phyloP scores from a whole-genome alignment of 176 grass and related monocot genomes.

The Leersia perrieri region DNA sequence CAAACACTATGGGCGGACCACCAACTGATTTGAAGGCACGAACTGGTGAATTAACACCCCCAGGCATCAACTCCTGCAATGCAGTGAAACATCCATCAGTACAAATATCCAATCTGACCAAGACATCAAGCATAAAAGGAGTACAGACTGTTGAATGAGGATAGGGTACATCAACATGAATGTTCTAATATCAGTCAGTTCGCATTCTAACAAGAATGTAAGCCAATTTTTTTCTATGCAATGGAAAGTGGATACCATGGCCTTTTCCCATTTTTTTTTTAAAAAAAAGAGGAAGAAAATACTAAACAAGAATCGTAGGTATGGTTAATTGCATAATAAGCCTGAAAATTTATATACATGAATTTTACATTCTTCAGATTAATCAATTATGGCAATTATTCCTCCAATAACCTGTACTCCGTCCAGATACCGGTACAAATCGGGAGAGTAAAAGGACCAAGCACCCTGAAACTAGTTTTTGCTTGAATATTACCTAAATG shows the following conservation, averaged over 20 bases:
- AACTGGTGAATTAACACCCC: constrained; percentile 97
- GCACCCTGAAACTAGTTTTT: neutral
- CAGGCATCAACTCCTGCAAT: constrained; percentile 89
- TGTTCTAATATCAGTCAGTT: neutral
- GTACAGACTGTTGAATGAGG: neutral
- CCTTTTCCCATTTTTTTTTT: neutral
- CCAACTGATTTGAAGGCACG: constrained; percentile 98
- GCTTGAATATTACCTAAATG: neutral
- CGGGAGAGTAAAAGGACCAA: neutral
- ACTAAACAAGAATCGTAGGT: neutral
- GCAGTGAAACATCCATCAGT: constrained; percentile 23
- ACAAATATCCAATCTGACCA: neutral
- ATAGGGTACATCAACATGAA: neutral
- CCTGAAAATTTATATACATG: neutral
- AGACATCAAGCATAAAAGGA: neutral
- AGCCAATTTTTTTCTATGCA: neutral
- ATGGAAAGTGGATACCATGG: neutral
- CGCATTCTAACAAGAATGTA: neutral
- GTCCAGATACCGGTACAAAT: neutral
- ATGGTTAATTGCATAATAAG: constrained; percentile 1
- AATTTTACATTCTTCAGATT: neutral
- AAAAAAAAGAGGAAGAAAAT: neutral
- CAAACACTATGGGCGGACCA: constrained; percentile 90
- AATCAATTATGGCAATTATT: neutral
- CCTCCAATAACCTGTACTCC: neutral